Evolutionary conservation across 2,329 filamentous ascomycete genomes (phyloP), one percentile per base, ranked within the genome.

Genomic region (Juglanconis sp.): DNA sequence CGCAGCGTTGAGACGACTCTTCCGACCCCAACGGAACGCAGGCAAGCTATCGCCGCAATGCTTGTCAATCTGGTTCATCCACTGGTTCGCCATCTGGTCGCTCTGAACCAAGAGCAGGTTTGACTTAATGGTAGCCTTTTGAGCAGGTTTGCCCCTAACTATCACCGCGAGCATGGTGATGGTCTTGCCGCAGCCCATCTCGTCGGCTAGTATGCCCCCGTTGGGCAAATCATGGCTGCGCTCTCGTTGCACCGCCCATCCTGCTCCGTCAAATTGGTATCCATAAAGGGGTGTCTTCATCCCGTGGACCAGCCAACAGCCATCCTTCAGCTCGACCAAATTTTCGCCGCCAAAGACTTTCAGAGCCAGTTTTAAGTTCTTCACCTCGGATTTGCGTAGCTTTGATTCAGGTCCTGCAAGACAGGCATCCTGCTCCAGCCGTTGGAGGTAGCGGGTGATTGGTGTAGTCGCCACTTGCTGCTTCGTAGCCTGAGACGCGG

Each of bases 151-250:
- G 66, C 86, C 78, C 24, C 81, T 73, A 8, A 73, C 71, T 17
- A 86, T 77, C 35, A 86, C 72, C 5, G 81, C 78, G 47, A 85
- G 78, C 5, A 85, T 71, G 70, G 86, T 82, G 5, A 86, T 76
- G 0, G 83, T 86, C 68, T 87, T 87, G 2, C 84, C 84, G 1
- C 86, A 72, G 1, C 84, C 84, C 84, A 87, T 87, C 68, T 86
- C 83, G 67, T 87, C 84, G 1, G 82, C 79, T 3, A 86, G 71
- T 42, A 84, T 77, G 46, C 46, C 46, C 3, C 46, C 46, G 7
- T 31, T 48, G 4, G 46, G 46, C 7, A 31, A 31, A 24, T 48
- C n/a, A 13, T 30, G 9, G 44, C 63, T 62, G 11, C 68, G 61
- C 36, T 72, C 62, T 4, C 56, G 49, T 3, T 30, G 24, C 9